A percentile compares a stretch with the other conserved stretches of the same genome.
Conservation (phyloP, 371 early-diverging fungal species). For the Lichtheimia ornata region DNA sequence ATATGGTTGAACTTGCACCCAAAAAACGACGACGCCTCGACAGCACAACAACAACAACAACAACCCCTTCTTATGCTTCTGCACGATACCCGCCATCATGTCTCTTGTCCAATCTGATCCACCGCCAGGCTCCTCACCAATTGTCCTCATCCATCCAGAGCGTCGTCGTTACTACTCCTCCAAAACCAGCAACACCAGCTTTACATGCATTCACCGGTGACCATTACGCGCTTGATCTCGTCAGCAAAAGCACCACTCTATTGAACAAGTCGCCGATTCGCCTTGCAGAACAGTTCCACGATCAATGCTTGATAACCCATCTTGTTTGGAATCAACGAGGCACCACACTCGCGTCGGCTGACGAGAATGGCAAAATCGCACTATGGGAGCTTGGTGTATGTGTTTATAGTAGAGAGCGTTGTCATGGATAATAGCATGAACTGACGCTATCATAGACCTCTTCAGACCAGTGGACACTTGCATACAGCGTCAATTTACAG, state of each 20-base stretch:
- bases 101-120: conserved; percentile 28
- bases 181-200: conserved; percentile 25
- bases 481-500: conserved; percentile 31
- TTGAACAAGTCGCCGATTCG: conserved; percentile 27
- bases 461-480: conserved; percentile 33
- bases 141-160: conserved; percentile 33
- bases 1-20: conserved; percentile 8
- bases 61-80: neutral
- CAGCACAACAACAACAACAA: neutral
- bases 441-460: conserved; percentile 24
- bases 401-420: neutral
- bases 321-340: conserved; percentile 49
- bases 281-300: conserved; percentile 36
- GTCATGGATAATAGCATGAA: neutral
- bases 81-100: conserved; percentile 23
- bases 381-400: conserved; percentile 45
- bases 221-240: conserved; percentile 23
- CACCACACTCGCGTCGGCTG: conserved; percentile 39
- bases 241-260: conserved; percentile 4
- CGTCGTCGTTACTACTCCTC: conserved; percentile 28
- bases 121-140: conserved; percentile 32
- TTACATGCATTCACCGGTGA: conserved; percentile 37
- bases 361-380: conserved; percentile 47
- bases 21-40: conserved; percentile 21
- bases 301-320: conserved; percentile 42